Base-by-base conservation (phyloP, 345 rosid species). In the Mangifera indica region DNA sequence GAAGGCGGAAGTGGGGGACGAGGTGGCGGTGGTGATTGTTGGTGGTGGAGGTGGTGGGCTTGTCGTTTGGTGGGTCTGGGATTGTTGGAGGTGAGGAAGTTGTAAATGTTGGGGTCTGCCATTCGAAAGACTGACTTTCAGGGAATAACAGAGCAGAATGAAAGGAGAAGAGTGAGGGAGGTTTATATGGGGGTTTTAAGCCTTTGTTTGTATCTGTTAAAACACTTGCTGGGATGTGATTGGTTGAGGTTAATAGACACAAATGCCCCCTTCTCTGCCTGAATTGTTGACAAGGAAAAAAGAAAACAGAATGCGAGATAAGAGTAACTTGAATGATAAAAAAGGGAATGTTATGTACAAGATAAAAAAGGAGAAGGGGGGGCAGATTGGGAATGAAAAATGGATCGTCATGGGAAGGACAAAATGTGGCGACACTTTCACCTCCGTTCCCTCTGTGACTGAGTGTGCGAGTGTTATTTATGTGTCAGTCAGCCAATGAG, bases 31-130 rank as follows among this genome's bases (percentile, higher is more conserved):
- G 64, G 61, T 5, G 69, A 63, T 52, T 51, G 67, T 5, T 22
- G 78, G 4, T n/a, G 44, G 11, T 22, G 56, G 1, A 3, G 62
- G 7, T 13, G 44, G 62, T 72, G 79, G 54, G 77, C 29, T 13
- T 34, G 77, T 49, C 64, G 67, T 29, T 77, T 79, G 44, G 60
- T 32, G 51, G 82, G 74, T 48, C 48, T 81, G 5, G 84, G 55
- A 68, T 73, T 64, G 40, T 78, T 45, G 15, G 73, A 4, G 74
- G 55, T 70, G 66, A 86, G 70, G 77, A 86, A 82, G 82, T 80
- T 79, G 83, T 78, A 82, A 26, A 82, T 54, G 14, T 81, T 70
- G 0, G 80, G 80, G 58, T 86, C 89, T 69, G 86, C 86, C 86
- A 81, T 81, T 72, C 40, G n/a, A 56, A 63, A 60, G 77, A 42